These are phyloP conservation scores for Clonostachys sp. DNA, from an alignment of 2,329 filamentous ascomycete species.

Conservation along the genomic window DNA sequence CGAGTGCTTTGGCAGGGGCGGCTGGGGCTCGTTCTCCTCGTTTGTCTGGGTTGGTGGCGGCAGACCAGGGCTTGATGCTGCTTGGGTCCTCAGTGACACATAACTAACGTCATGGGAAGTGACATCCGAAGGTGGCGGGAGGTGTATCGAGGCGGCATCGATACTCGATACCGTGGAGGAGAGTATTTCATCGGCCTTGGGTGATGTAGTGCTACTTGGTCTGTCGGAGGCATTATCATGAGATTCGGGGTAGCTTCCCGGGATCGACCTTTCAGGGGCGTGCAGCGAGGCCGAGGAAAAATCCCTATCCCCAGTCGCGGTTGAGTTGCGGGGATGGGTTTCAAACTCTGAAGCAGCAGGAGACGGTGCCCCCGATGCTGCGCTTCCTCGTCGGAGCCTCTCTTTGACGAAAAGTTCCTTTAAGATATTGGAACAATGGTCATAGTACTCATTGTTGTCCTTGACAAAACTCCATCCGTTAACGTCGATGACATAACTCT, in stretches of 20 bases:
- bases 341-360: conserved; percentile 39
- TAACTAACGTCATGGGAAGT: conserved; percentile 11
- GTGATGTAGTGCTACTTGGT: conserved; percentile 20
- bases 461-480: conserved; percentile 99
- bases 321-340: conserved; percentile 25
- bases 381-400: conserved; percentile 58
- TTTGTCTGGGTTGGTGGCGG: conserved; percentile 4
- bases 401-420: conserved; percentile 85
- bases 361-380: conserved; percentile 50
- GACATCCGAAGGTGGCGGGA: conserved; percentile 24
- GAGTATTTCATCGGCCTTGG: conserved; percentile 20
- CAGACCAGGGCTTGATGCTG: conserved; percentile 3
- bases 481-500: conserved; percentile 97
- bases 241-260: conserved; percentile 9
- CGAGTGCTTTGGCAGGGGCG: conserved; percentile 78
- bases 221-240: neutral
- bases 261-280: conserved; percentile 7
- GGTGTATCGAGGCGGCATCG: conserved; percentile 22
- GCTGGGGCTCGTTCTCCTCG: conserved; percentile 43
- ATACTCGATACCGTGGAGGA: conserved; percentile 27
- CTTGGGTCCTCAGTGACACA: neutral
- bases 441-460: conserved; percentile 98
- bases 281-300: conserved; percentile 10
- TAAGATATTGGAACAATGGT: conserved; percentile 81
- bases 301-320: conserved; percentile 33